Conservation (phyloP, 345 rosid species). For the Dipteronia dyeriana region DNA sequence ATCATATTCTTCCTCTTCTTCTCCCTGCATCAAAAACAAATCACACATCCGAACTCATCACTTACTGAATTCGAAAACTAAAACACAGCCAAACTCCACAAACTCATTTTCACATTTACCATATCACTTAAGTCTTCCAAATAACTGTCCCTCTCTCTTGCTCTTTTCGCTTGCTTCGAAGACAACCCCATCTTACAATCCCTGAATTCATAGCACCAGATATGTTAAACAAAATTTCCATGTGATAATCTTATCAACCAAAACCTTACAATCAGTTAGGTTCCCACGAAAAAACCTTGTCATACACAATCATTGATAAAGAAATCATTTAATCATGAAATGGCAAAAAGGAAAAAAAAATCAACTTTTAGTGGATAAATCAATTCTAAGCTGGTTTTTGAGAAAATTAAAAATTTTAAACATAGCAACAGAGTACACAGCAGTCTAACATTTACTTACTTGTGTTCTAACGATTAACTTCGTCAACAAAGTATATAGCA, state of each 20-base stretch:
- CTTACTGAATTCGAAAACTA: background rate
- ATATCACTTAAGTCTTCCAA: slow-evolving; percentile 38
- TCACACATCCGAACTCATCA: background rate
- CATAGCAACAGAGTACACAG: background rate
- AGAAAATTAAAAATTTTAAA: background rate
- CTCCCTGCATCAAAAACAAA: slow-evolving; percentile 22
- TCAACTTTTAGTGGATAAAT: background rate
- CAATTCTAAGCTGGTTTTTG: background rate
- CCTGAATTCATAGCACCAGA: background rate
- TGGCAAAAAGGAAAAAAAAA: background rate
- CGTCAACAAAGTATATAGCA: background rate
- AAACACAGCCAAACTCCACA: background rate
- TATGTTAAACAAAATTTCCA: background rate
- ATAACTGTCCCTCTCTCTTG: slow-evolving; percentile 29
- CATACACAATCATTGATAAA: background rate
- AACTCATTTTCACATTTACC: slow-evolving; percentile 25
- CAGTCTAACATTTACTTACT: background rate
- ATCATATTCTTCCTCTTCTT: slow-evolving; percentile 25
- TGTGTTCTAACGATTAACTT: background rate
- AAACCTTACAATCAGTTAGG: background rate
- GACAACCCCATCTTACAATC: slow-evolving; percentile 34
- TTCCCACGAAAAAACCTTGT: background rate
- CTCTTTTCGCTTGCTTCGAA: slow-evolving; percentile 38
- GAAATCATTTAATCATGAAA: background rate
- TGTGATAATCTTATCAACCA: background rate